Conservation (phyloP, 1,284 basidiomycete genomes). For the Peniophora sp. region DNA sequence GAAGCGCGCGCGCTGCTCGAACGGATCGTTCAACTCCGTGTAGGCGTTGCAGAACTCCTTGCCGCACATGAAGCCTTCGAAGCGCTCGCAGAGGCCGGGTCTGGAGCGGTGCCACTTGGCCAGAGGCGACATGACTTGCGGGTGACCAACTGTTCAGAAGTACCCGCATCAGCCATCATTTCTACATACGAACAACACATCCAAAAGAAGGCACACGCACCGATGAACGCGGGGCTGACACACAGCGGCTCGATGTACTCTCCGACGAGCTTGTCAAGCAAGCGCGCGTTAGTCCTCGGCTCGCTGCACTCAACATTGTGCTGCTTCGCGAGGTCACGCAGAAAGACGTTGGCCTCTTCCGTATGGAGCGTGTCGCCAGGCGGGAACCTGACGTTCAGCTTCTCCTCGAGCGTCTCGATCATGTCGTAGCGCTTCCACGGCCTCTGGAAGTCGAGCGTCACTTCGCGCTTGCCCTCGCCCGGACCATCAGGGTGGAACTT, state of each 20-base stretch:
- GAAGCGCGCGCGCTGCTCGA: slow-evolving; percentile 93
- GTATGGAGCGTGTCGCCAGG: slow-evolving; percentile 88
- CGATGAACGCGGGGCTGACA: slow-evolving; percentile 94
- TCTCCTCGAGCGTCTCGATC: slow-evolving; percentile 94
- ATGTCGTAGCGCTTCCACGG: slow-evolving; percentile 99
- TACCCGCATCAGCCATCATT: slow-evolving; percentile 1
- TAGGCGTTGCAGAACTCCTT: slow-evolving; percentile 99
- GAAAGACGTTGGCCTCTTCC: slow-evolving; percentile 83
- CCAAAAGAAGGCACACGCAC: slow-evolving; percentile 29
- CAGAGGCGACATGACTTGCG: slow-evolving; percentile 98
- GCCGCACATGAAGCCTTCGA: slow-evolving; percentile 97
- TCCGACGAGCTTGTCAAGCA: slow-evolving; percentile 98
- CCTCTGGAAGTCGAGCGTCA: slow-evolving; percentile 82
- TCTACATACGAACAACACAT: slow-evolving; percentile 4
- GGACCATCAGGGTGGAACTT: slow-evolving; percentile 69
- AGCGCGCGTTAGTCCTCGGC: slow-evolving; percentile 90
- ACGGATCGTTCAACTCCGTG: slow-evolving; percentile 97
- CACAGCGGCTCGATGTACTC: slow-evolving; percentile 97
- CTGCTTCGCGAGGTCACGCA: slow-evolving; percentile 82
- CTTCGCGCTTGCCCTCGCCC: slow-evolving; percentile 74
- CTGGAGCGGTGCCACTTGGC: slow-evolving; percentile 94
- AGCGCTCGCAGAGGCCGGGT: slow-evolving; percentile 94
- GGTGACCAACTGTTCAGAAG: slow-evolving; percentile 86
- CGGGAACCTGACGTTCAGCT: slow-evolving; percentile 90
- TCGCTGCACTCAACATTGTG: slow-evolving; percentile 97